Evolutionary conservation across 208 protist species (phyloP), one percentile per base, ranked within the genome.

Genomic region (Acanthamoeba triangularis): DNA sequence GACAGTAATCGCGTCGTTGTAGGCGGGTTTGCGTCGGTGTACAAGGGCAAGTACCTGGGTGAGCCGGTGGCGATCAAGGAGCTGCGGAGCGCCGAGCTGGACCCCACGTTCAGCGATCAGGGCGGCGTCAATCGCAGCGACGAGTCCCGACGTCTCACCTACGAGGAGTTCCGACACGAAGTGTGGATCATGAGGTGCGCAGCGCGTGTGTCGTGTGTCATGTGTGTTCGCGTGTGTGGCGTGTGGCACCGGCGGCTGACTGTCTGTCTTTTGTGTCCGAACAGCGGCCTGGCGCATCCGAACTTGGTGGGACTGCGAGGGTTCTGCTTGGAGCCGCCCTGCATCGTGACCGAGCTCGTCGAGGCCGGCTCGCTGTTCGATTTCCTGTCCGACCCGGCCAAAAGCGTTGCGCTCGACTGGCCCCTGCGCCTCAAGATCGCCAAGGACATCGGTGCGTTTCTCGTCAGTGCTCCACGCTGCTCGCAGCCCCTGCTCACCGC

Each of bases 141-240:
- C 33, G 84, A 93, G 44, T 8, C 59, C 59, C 88, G 88, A 2
- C 23, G 41, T 1, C 37, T 63, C n/a, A 59, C 88, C 3, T 93
- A 54, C 28, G 65, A 69, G 28, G 88, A 93, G 49, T 93, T 93
- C 88, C 54, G 88, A 0, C 54, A 78, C 28, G 88, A 93, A 18
- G 88, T 93, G 11, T 93, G 88, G 88, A 78, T 93, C 35, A 93
- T 93, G 88, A 93, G n/a, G n/a, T n/a, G n/a, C n/a, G n/a, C n/a
- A n/a, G n/a, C n/a, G n/a, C n/a, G n/a, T n/a, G n/a, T n/a, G n/a
- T n/a, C n/a, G n/a, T n/a, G n/a, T n/a, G n/a, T n/a, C n/a, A n/a
- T n/a, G n/a, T n/a, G n/a, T n/a, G n/a, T n/a, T n/a, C n/a, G n/a
- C n/a, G n/a, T n/a, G n/a, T n/a, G n/a, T n/a, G n/a, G n/a, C n/a